Base-by-base conservation (phyloP, 129 eudicot species). In the Flaveria ramosissima region DNA sequence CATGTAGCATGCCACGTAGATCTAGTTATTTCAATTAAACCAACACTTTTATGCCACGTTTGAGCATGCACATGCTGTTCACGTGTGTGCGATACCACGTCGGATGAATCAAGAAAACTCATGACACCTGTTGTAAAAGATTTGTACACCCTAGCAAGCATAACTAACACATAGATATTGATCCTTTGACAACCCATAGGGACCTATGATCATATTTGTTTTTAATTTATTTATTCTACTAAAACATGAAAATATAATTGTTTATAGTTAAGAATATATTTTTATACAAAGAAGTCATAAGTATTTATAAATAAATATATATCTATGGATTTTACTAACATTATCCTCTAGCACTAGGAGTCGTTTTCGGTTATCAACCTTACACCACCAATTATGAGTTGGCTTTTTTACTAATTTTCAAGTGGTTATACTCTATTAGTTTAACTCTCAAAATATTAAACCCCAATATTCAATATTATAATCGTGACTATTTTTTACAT, bases 71-170 rank as follows among this genome's bases (percentile, higher is more conserved):
- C 48, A 42, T 72, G 78, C 14, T 48, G 36, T 23, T 62, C 73
- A 79, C 68, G 73, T 79, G 73, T 9, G 62, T 65, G 65, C 21
- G 16, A 30, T 45, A 30, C 80, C 74, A 77, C 80, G 47, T 64
- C 47, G 57, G 60, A 68, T 42, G 68, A 55, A 36, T 21, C 14
- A 65, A 50, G 26, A 32, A 50, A 64, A 13, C 30, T 64, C 15
- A 14, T 51, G 64, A 66, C 19, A 55, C 52, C 13, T 39, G 47
- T 56, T 39, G 30, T 41, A 15, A 27, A 14, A 56, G 47, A 12
- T 16, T 68, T 56, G 51, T 26, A 78, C 81, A 74, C 12, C 79
- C 51, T 64, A 56, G 76, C 76, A 70, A 68, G 39, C 45, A 24
- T 41, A 26, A 55, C 20, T 32, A 57, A 69, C 69, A 69, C 56